Evolutionary conservation across 176 grass and related monocot genomes (phyloP), one percentile per base, ranked within the genome.

Genomic region (Hyparrhenia diplandra): DNA sequence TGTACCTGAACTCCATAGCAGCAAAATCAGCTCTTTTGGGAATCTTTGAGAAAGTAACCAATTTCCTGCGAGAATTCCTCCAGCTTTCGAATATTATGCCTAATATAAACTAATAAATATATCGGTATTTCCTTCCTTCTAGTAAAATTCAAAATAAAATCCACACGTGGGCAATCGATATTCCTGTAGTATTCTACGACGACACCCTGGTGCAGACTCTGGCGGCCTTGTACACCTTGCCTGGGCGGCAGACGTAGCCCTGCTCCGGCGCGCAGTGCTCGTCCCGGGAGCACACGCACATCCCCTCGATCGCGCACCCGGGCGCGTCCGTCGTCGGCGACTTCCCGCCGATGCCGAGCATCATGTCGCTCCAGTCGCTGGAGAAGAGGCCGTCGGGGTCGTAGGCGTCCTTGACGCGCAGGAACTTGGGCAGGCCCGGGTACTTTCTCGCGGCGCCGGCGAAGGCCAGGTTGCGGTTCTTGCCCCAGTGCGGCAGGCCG

Each of bases 401-500:
- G 40, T 69, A 90, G 8, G 9, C 55, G 3, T 83, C 59, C 79
- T 88, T 95, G 36, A 92, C 78, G 10, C 43, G 29, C 23, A 92
- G 34, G 67, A 95, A 95, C 27, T 49, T 5, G 6, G 27, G 0
- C 25, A 74, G 0, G 14, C 61, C 36, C 0, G 51, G 70, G 78
- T 92, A 95, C 81, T 83, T 95, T 1, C 27, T 0, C 1, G 84
- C 78, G 11, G 42, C 85, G 17, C 82, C 92, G 21, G 75, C 58
- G 12, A 92, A 95, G 2, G 86, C 92, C 9, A 91, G 5, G 76
- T 91, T 94, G n/a, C 92, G 70, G 58, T 94, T 94, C 92, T 94
- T 94, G 14, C 92, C 92, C 92, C 89, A 94, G 69, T 94, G 92
- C 42, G 92, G 86, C 40, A 89, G 54, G 5, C 89, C 92, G 5